Conservation (phyloP, 257 asterid species). For the Ehretia macrophylla region DNA sequence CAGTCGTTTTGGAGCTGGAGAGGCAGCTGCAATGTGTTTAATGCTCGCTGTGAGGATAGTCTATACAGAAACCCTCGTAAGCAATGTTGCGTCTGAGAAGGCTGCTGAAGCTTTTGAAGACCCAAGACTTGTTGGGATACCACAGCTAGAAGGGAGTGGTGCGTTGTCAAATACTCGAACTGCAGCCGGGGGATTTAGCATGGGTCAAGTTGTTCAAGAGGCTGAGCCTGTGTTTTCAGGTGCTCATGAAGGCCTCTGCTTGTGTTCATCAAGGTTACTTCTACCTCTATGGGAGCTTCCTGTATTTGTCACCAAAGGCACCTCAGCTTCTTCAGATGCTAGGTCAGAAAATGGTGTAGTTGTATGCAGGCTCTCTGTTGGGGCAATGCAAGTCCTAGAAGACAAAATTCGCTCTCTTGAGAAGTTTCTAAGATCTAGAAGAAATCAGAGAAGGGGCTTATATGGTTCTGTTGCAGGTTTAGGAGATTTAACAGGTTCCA, state of each 20-base stretch:
- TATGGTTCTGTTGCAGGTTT: conserved; percentile 94
- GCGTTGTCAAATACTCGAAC: conserved; percentile 78
- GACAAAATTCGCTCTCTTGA: conserved; percentile 89
- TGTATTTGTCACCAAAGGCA: conserved; percentile 66
- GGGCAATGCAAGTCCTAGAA: conserved; percentile 78
- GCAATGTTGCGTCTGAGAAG: conserved; percentile 75
- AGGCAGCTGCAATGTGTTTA: conserved; percentile 92
- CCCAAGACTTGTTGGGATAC: conserved; percentile 92
- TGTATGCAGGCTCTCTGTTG: conserved; percentile 69
- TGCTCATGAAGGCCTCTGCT: conserved; percentile 88
- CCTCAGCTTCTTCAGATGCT: conserved; percentile 43
- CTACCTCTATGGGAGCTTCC: conserved; percentile 97
- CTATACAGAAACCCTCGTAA: conserved; percentile 55
- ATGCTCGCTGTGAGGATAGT: conserved; percentile 83
- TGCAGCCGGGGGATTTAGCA: conserved; percentile 93
- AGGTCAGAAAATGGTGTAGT: conserved; percentile 56
- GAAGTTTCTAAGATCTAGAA: conserved; percentile 80
- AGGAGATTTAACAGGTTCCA: conserved; percentile 86
- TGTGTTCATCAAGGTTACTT: conserved; percentile 88
- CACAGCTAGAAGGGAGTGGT: conserved; percentile 92
- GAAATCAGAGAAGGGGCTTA: conserved; percentile 85
- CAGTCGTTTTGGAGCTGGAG: conserved; percentile 88
- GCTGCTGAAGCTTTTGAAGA: conserved; percentile 99
- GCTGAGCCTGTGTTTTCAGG: conserved; percentile 97
- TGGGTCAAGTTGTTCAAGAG: conserved; percentile 99